Percentiles rank a stretch among this genome's conserved stretches.
phyloP scores from a whole-genome alignment of 139 green algal species.

The Chlamydomonas asymmetrica region DNA sequence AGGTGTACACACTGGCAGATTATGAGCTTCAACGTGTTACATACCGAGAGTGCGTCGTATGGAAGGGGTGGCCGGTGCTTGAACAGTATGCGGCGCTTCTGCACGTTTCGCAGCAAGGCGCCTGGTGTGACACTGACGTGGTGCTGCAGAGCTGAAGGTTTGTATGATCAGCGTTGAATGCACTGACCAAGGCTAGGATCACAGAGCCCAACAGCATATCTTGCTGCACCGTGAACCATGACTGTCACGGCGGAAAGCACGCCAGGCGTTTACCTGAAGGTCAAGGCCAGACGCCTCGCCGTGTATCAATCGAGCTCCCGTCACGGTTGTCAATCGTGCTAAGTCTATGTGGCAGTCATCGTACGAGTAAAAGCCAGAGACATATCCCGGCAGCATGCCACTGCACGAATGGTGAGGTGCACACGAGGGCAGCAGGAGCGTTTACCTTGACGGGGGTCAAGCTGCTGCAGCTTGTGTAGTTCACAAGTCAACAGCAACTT shows the following conservation, averaged over 20 bases:
- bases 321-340: constrained; percentile 65
- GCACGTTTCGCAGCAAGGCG: background rate
- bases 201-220: background rate
- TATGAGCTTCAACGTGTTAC: too few relatives aligned
- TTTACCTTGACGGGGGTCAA: too few relatives aligned
- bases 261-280: constrained; percentile 35
- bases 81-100: constrained; percentile 60
- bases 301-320: constrained; percentile 76
- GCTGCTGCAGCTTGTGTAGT: too few relatives aligned
- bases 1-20: too few relatives aligned
- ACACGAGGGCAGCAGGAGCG: too few relatives aligned
- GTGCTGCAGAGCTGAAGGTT: background rate
- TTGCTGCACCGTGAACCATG: background rate
- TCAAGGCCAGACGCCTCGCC: constrained; percentile 69
- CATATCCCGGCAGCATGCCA: constrained; percentile 94
- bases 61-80: constrained; percentile 55
- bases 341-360: constrained; percentile 97
- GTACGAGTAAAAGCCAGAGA: constrained; percentile 87
- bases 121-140: background rate
- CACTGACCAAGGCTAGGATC: background rate
- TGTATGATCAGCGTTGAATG: background rate
- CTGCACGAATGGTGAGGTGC: too few relatives aligned
- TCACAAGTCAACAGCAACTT: too few relatives aligned
- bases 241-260: background rate
- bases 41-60: constrained; percentile 93